Base-by-base conservation (phyloP, 768 basidiomycete genomes). In the Boletus bicolor region DNA sequence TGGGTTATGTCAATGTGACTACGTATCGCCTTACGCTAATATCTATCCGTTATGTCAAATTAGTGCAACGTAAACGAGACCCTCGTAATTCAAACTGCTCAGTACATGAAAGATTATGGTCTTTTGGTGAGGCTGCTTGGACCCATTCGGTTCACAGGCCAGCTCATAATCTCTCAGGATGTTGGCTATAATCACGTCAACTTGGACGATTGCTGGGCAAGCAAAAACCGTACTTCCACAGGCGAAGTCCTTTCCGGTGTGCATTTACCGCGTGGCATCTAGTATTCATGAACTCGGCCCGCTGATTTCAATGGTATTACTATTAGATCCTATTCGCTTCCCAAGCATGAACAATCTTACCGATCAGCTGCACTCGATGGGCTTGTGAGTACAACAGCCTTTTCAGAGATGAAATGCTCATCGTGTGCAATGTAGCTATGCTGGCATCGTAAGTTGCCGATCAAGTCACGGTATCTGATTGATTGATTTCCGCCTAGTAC, bases 181-280 rank as follows among this genome's bases (percentile, higher is more conserved):
- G 73, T 73, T 47, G 85, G 85, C 0, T 86, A 85, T 64, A 75
- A 76, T 47, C 74, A 82, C 50, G 73, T 86, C 56, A 85, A 84
- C 54, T 67, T 86, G 42, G 85, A 86, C 56, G 85, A 86, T 54
- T 86, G 85, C 60, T 86, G 82, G 66, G 78, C 83, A 1, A 77
- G 79, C 68, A 82, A 79, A 67, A 68, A 80, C 45, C 76, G 85
- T 42, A 80, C 67, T 50, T 62, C 75, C 4, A 65, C 71, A 5
- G 85, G 85, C 4, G 74, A 82, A 59, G 76, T 86, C 24, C 73
- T 83, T 47, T 82, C 81, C 26, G 78, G 83, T 64, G 28, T 26
- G 11, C 32, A 19, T 30, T 50, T 36, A 1, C 24, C 15, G n/a
- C 2, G 26, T 52, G 24, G 21, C 7, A 7, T 14, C 9, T 28